Base-by-base conservation (phyloP, 23 red algal species). In the Pyropia haitanensis region DNA sequence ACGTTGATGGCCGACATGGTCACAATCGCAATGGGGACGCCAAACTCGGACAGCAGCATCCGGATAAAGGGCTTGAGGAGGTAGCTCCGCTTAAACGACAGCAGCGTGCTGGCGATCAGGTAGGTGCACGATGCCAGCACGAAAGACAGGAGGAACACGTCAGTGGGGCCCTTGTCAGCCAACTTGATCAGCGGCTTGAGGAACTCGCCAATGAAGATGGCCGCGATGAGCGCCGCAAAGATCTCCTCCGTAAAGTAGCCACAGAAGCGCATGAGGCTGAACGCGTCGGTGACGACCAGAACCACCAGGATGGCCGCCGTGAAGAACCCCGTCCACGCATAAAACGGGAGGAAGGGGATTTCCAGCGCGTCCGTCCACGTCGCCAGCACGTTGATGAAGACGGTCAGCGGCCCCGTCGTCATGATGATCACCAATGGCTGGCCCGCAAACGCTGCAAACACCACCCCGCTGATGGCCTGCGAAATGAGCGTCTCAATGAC, bases 211-310 rank as follows among this genome's bases (percentile, higher is more conserved):
- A 89, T 86, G 63, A 90, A 96, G 21, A 96, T 58, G 18, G 76
- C 72, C 17, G 82, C 83, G 52, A 96, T 81, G n/a, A 96, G 77
- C 5, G 65, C 71, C 50, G 80, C 79, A 56, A 96, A 96, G 18
- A 96, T 96, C 58, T 96, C 92, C 57, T 96, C 92, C 18, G 92
- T 96, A 68, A 90, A 96, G 52, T 87, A 63, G 34, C 92, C 92
- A 34, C 83, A 68, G 44, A 61, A 96, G 56, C 73, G 67, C 60
- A 96, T 88, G 58, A 81, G 70, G 21, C 67, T 75, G 46, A 70
- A 77, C 14, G 75, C 69, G 72, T 96, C 84, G 18, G 76, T 79
- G 14, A 80, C 63, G 29, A 81, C 92, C 18, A 82, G 33, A 46
- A 85, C 67, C 18, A 88, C 69, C 71, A 96, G 27, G 51, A 96